phyloP scores from a whole-genome alignment of 768 basidiomycete genomes.

The Boletus rubroflammeus region DNA sequence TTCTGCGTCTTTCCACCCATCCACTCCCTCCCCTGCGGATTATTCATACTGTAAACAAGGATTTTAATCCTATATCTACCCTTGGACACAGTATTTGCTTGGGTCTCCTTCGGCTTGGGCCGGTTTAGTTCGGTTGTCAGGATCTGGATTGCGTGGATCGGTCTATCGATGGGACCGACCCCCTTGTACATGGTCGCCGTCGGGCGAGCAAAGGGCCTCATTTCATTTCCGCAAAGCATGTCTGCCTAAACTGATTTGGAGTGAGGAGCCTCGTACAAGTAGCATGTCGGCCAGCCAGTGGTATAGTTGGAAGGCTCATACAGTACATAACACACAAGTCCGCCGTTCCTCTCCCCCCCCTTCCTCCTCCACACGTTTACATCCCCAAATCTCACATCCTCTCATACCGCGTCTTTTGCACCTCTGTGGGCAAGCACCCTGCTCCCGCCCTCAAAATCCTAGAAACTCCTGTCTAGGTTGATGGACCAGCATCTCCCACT shows the following conservation, averaged over 20 bases:
- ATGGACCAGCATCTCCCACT: too few relatives aligned
- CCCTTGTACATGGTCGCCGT: background rate
- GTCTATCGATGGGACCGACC: background rate
- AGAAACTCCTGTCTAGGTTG: too few relatives aligned
- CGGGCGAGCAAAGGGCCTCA: background rate
- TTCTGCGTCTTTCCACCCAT: background rate
- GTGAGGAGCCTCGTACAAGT: background rate
- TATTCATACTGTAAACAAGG: background rate
- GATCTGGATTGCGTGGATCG: background rate
- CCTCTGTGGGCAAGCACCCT: too few relatives aligned
- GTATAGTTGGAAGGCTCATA: background rate
- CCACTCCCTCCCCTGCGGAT: background rate
- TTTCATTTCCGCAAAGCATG: background rate
- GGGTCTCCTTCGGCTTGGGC: background rate
- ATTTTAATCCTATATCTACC: too few relatives aligned
- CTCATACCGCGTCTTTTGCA: too few relatives aligned
- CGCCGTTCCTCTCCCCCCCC: background rate
- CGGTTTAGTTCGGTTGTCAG: background rate
- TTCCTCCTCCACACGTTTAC: background rate
- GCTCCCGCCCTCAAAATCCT: background rate
- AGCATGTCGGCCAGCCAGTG: background rate
- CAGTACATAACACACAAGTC: background rate
- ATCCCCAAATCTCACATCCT: background rate
- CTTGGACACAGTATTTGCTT: too few relatives aligned
- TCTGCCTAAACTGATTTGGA: background rate